Percentiles rank a stretch among this genome's conserved stretches.
Evolutionary conservation across 1,284 basidiomycete genomes (phyloP).

Genomic region (Cutaneotrichosporon cyanovorans): DNA sequence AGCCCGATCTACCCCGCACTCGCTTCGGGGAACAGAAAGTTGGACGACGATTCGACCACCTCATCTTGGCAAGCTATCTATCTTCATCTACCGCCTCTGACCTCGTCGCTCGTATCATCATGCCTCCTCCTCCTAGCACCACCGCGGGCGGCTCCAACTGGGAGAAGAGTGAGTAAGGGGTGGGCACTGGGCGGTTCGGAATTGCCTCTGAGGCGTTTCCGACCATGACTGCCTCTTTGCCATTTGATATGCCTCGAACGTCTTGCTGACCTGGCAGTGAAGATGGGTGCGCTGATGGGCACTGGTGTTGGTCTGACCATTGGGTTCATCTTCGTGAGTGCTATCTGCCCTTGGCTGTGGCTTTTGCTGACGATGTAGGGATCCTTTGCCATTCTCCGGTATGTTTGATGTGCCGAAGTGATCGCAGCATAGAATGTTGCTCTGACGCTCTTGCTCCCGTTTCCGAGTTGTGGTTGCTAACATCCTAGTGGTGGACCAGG

Average conservation of each 20-base stretch:
- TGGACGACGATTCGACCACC: background rate
- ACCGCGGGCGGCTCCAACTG: conserved; percentile 34
- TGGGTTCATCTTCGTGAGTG: conserved; percentile 75
- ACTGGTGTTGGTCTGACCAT: conserved; percentile 82
- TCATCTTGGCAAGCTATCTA: background rate
- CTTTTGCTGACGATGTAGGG: conserved; percentile 11
- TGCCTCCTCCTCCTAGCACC: conserved; percentile 43
- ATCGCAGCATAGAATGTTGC: background rate
- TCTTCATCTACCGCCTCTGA: background rate
- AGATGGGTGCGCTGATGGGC: conserved; percentile 90
- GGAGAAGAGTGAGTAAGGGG: conserved; percentile 43
- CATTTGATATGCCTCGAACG: background rate
- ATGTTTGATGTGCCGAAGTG: conserved; percentile 1
- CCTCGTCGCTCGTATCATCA: conserved; percentile 14
- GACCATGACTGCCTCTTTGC: background rate
- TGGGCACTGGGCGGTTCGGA: too few relatives aligned
- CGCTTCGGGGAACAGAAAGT: too few relatives aligned
- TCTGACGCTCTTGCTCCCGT: background rate
- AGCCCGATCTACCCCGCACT: too few relatives aligned
- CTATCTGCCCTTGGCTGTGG: background rate
- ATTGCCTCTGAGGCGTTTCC: background rate
- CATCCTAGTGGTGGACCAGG: conserved; percentile 69
- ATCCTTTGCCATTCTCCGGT: conserved; percentile 75
- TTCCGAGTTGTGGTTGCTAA: background rate
- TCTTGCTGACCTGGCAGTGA: conserved; percentile 42